These are phyloP conservation scores for Suhomyces xylopsoci DNA, from an alignment of 805 yeast species.

Conservation along the genomic window DNA sequence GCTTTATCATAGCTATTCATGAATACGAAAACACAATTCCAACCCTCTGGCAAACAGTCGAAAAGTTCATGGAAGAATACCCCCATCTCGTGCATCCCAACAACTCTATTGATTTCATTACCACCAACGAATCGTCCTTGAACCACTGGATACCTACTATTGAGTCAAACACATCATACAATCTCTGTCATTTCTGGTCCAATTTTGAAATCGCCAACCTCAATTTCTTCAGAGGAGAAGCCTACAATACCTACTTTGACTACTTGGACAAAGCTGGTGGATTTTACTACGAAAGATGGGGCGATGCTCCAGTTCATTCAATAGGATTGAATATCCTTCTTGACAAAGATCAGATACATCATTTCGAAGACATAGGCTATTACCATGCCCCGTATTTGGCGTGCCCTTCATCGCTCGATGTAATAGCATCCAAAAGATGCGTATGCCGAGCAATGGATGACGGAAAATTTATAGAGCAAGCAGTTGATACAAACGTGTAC, in stretches of 20 bases:
- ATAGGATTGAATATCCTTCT: slow-evolving; percentile 34
- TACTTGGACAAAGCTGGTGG: slow-evolving; percentile 49
- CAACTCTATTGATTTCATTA: slow-evolving; percentile 47
- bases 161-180: slow-evolving; percentile 30
- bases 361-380: slow-evolving; percentile 45
- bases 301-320: slow-evolving; percentile 50
- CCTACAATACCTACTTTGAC: slow-evolving; percentile 45
- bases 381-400: slow-evolving; percentile 42
- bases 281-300: slow-evolving; percentile 60
- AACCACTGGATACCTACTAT: slow-evolving; percentile 14
- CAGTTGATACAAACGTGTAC: slow-evolving; percentile 45
- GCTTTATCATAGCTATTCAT: slow-evolving; percentile 49
- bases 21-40: slow-evolving; percentile 54
- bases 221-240: slow-evolving; percentile 46
- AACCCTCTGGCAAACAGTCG: slow-evolving; percentile 49
- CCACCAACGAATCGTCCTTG: slow-evolving; percentile 38
- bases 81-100: slow-evolving; percentile 48
- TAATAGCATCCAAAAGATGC: slow-evolving; percentile 35
- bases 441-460: slow-evolving; percentile 24
- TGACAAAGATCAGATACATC: slow-evolving; percentile 38
- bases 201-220: slow-evolving; percentile 58
- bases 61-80: slow-evolving; percentile 40
- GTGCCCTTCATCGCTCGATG: slow-evolving; percentile 37
- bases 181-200: slow-evolving; percentile 65
- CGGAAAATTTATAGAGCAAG: slow-evolving; percentile 16